Evolutionary conservation across 2,329 filamentous ascomycete species (phyloP), one percentile per base, ranked within the genome.

Genomic region (Claviceps purpurea): DNA sequence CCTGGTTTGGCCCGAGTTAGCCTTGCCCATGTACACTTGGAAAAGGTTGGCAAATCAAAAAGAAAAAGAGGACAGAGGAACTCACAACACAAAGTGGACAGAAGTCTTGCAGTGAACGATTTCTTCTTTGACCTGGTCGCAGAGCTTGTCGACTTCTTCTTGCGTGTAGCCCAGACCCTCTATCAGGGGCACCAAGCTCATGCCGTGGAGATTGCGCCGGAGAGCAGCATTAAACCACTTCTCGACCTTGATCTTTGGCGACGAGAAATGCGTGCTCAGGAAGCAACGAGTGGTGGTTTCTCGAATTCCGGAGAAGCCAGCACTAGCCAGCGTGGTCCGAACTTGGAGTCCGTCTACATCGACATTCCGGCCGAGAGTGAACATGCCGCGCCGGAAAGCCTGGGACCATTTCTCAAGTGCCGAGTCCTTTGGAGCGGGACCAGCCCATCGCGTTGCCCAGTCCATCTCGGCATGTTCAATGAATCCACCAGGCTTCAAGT

Each of bases 381-480:
- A 75, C 58, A 89, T 90, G 44, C 85, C 85, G 53, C 79, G 75
- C 47, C 80, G 73, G 52, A 94, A 70, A 53, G 79, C 78, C 26
- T 78, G 69, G 56, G 84, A 84, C 89, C 89, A 95, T 59, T 79
- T 70, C 45, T 72, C 67, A 16, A 91, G 70, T 30, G 75, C 71
- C 7, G 83, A 80, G 40, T 79, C 69, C 4, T 68, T 57, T 11
- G 78, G 73, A 14, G 86, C 68, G 1, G 79, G 75, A 59, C 87
- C 81, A 56, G 89, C 84, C 61, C 81, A 85, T 50, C 80, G 80
- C 18, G 89, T 88, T 47, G 78, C 73, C 67, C 87, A 87, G 66
- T 97, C 89, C 51, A 97, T 85, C 65, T 97, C 91, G 47, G 95
- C 79, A 59, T 95, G 89, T 67, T 97, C 90, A 52, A 96, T 76